Base-by-base conservation (phyloP, 306 rosid genomes). In the Citrullus colocynthis region DNA sequence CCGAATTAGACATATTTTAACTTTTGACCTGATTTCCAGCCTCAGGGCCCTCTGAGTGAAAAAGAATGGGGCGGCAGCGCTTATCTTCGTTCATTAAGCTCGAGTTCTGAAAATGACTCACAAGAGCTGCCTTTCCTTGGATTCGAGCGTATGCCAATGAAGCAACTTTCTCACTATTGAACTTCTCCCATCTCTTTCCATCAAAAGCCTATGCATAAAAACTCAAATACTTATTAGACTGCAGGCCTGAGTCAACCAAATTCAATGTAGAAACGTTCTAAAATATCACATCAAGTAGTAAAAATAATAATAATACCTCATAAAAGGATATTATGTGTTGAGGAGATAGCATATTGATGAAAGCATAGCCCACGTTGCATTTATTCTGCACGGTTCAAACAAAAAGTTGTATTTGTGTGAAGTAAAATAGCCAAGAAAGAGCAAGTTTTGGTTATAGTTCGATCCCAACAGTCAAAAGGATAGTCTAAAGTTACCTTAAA, bases 281-380 rank as follows among this genome's bases (percentile, higher is more conserved):
- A 74, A 51, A 74, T 54, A 52, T 52, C 32, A 18, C 6, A 4
- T 9, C 78, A 51, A 8, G 28, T 51, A 73, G 28, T 32, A 13
- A 3, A 34, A 9, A 59, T 4, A 32, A 44, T 7, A 44, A 82
- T 36, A 48, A 80, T 24, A 93, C 98, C 97, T 91, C 85, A 77
- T 82, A 90, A 83, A 93, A 93, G 60, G 92, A 83, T 56, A 91
- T 41, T 36, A 93, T 91, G 83, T 91, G 90, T 60, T 93, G 79
- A 86, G 97, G 96, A 90, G 96, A 91, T 80, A 86, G 89, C 98
- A 93, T 90, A 83, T 93, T 93, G 87, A 93, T 93, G 88, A 93
- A 93, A 74, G 98, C 98, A 78, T 93, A 93, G 84, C 98, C 98
- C 83, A 93, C 97, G 78, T 96, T 96, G 83, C 98, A 93, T 86